phyloP scores from a whole-genome alignment of 1,284 basidiomycete genomes.

The Cryptococcus deneoformans region DNA sequence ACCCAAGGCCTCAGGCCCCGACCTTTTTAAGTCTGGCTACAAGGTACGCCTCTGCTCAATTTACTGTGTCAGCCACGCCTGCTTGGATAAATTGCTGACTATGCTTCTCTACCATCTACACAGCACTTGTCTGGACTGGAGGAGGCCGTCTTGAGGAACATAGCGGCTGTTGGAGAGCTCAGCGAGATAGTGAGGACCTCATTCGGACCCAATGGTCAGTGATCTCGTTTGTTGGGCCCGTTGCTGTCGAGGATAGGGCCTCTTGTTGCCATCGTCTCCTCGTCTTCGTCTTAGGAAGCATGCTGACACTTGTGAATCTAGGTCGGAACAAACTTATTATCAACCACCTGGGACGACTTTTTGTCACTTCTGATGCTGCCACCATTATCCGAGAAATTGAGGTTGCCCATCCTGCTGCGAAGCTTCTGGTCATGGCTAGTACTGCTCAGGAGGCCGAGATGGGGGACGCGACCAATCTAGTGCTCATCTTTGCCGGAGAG shows the following conservation, averaged over 20 bases:
- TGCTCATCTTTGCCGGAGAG: conserved; percentile 90
- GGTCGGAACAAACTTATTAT: conserved; percentile 94
- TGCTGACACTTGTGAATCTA: conserved; percentile 29
- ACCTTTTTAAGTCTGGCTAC: conserved; percentile 94
- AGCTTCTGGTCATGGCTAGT: conserved; percentile 94
- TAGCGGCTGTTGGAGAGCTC: conserved; percentile 90
- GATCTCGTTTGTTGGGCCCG: background rate
- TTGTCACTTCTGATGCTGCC: conserved; percentile 98
- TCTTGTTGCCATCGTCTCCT: conserved; percentile 7
- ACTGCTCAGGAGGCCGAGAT: conserved; percentile 79
- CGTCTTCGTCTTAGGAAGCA: background rate
- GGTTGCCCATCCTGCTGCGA: conserved; percentile 69
- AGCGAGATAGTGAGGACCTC: conserved; percentile 94
- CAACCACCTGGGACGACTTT: conserved; percentile 92
- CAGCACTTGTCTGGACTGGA: conserved; percentile 87
- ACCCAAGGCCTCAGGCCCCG: conserved; percentile 75
- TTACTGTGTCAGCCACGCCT: background rate
- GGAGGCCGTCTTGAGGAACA: conserved; percentile 91
- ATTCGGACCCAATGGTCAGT: conserved; percentile 90
- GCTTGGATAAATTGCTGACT: conserved; percentile 1
- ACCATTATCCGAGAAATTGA: conserved; percentile 85
- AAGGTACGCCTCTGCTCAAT: conserved; percentile 58
- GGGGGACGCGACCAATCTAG: conserved; percentile 48
- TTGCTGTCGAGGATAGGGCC: background rate
- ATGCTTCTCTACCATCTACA: conserved; percentile 5